Percentiles rank a stretch among this genome's conserved stretches.
These are phyloP conservation scores for Mrakia frigida DNA, from an alignment of 768 basidiomycete species.

Conservation along the genomic window DNA sequence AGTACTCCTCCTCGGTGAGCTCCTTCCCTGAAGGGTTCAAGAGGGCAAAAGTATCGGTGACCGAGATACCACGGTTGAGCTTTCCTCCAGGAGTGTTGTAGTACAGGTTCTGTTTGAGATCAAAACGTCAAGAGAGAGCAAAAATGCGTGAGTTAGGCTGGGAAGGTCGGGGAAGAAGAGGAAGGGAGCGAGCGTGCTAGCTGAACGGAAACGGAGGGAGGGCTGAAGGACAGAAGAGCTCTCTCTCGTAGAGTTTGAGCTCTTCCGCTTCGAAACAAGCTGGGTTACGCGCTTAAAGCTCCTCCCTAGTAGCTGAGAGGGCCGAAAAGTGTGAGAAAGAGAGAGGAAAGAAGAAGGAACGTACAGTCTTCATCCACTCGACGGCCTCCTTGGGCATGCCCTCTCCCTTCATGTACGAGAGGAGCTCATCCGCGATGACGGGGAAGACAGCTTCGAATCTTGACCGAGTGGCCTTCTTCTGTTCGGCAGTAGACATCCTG, in stretches of 20 bases:
- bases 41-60: slow-evolving; percentile 87
- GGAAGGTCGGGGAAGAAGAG: slow-evolving; percentile 3
- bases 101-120: slow-evolving; percentile 61
- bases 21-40: slow-evolving; percentile 47
- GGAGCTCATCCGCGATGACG: slow-evolving; percentile 68
- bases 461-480: slow-evolving; percentile 22
- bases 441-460: slow-evolving; percentile 67
- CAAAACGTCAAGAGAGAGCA: neutral
- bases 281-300: neutral
- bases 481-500: neutral
- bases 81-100: slow-evolving; percentile 97
- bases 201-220: neutral
- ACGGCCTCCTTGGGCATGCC: slow-evolving; percentile 78
- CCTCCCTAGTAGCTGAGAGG: neutral
- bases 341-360: slow-evolving; percentile 37
- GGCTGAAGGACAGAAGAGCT: neutral
- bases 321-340: neutral
- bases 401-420: slow-evolving; percentile 60
- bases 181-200: neutral
- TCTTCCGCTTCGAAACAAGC: neutral
- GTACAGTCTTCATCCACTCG: slow-evolving; percentile 75
- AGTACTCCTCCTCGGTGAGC: slow-evolving; percentile 77
- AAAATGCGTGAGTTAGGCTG: neutral
- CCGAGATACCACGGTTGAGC: slow-evolving; percentile 92
- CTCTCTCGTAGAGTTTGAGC: neutral